Conservation (phyloP, 805 yeast genomes). For the Monosporozyma servazzii region DNA sequence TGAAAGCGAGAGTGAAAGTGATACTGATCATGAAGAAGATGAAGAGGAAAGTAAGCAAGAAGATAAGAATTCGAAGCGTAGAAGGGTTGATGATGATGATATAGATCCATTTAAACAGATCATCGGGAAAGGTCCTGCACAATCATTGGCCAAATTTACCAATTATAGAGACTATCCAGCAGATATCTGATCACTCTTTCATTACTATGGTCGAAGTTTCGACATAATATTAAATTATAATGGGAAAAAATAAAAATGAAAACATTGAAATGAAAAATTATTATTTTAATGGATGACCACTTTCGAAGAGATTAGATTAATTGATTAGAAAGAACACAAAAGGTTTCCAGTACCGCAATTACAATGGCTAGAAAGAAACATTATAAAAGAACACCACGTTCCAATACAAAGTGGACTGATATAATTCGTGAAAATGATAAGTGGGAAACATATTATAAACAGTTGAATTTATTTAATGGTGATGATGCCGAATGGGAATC, state of each 20-base stretch:
- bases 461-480: conserved; percentile 56
- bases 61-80: background rate
- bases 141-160: conserved; percentile 15
- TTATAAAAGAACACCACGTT: conserved; percentile 22
- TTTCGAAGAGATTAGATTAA: background rate
- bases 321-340: background rate
- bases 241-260: background rate
- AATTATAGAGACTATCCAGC: conserved; percentile 23
- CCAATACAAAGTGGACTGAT: conserved; percentile 50
- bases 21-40: conserved; percentile 4
- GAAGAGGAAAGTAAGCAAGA: background rate
- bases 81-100: background rate
- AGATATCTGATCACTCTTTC: conserved; percentile 11
- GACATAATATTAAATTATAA: too few relatives aligned
- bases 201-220: background rate
- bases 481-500: conserved; percentile 55
- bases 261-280: background rate
- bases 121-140: conserved; percentile 15
- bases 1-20: conserved; percentile 3
- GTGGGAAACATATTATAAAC: conserved; percentile 84
- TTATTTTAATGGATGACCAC: background rate
- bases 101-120: background rate
- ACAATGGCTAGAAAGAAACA: conserved; percentile 4
- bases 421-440: conserved; percentile 63
- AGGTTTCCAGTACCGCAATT: background rate